Percentiles rank a stretch among this genome's conserved stretches.
Conservation (phyloP, 2,329 filamentous ascomycete genomes). For the Exophiala spinifera region DNA sequence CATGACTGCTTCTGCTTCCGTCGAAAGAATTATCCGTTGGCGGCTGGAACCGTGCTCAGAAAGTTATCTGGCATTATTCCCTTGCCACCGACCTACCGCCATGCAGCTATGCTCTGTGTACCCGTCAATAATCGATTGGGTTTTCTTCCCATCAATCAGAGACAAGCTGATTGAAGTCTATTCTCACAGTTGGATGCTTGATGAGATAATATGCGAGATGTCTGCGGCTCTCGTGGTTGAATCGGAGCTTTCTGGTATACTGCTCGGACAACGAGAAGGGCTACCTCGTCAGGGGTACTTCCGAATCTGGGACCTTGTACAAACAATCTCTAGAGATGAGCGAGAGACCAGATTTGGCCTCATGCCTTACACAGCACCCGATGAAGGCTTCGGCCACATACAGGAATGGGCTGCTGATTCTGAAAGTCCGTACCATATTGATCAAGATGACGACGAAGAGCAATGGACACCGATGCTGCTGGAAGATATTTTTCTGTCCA, state of each 20-base stretch:
- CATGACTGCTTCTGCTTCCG: not conserved
- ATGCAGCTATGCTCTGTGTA: constrained; percentile 2
- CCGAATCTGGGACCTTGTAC: constrained; percentile 8
- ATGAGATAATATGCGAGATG: constrained; percentile 4
- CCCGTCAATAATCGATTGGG: constrained; percentile 7
- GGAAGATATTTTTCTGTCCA: constrained; percentile 3
- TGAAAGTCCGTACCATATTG: constrained; percentile 1
- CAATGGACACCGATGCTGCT: constrained; percentile 4
- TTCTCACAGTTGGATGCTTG: constrained; percentile 5
- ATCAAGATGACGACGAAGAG: not conserved
- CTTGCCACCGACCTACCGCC: constrained; percentile 2
- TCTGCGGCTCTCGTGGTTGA: constrained; percentile 6
- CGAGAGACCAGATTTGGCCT: not conserved
- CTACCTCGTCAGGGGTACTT: constrained; percentile 6
- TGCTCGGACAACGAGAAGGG: constrained; percentile 1
- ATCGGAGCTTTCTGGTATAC: not conserved
- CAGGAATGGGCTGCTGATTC: too few species aligned
- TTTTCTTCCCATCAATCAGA: constrained; percentile 7
- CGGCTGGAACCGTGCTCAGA: constrained; percentile 3
- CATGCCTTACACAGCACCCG: too few species aligned
- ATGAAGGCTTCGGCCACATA: constrained; percentile 5
- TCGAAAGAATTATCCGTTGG: constrained; percentile 4
- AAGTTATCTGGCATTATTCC: not conserved
- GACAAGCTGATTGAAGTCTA: constrained; percentile 6
- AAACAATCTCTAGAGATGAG: constrained; percentile 2